phyloP scores from a whole-genome alignment of 106 monocot species.

The Dioscorea dumetorum region DNA sequence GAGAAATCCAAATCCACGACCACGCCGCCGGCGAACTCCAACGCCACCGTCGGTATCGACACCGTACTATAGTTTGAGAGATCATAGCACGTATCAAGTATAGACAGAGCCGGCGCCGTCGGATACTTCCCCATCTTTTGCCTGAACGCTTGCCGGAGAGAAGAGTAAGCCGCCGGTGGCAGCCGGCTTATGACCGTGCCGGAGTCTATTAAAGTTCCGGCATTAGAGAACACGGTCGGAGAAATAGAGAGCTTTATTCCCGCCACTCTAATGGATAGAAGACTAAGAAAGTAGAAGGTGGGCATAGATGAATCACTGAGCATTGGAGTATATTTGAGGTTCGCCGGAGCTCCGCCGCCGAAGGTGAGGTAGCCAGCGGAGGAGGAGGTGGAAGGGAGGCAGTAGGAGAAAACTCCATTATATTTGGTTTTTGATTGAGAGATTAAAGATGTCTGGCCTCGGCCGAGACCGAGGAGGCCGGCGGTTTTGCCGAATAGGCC shows the following conservation, averaged over 20 bases:
- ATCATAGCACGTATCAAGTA: slow-evolving; percentile 22
- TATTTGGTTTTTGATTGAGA: slow-evolving; percentile 22
- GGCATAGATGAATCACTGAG: neutral
- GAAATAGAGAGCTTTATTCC: slow-evolving; percentile 17
- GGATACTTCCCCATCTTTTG: slow-evolving; percentile 17
- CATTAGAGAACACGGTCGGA: slow-evolving; percentile 17
- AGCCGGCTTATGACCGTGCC: slow-evolving; percentile 72
- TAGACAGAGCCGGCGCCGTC: slow-evolving; percentile 12
- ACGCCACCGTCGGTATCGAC: slow-evolving; percentile 14
- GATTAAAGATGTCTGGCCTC: slow-evolving; percentile 14
- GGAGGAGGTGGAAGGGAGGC: slow-evolving; percentile 29
- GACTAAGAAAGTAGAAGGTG: slow-evolving; percentile 32
- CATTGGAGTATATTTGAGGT: slow-evolving; percentile 30
- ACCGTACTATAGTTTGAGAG: neutral
- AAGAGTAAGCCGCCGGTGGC: slow-evolving; percentile 35
- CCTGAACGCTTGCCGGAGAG: slow-evolving; percentile 28
- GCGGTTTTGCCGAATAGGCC: slow-evolving; percentile 20
- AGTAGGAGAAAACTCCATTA: slow-evolving; percentile 42
- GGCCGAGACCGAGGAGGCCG: slow-evolving; percentile 40
- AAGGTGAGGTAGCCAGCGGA: slow-evolving; percentile 28
- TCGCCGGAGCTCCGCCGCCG: neutral
- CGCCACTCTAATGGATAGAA: slow-evolving; percentile 27
- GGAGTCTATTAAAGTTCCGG: slow-evolving; percentile 52
- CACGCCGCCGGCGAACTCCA: slow-evolving; percentile 10
- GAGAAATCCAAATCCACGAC: slow-evolving; percentile 2